Conservation (phyloP, 306 rosid species). For the Ormosia emarginata region DNA sequence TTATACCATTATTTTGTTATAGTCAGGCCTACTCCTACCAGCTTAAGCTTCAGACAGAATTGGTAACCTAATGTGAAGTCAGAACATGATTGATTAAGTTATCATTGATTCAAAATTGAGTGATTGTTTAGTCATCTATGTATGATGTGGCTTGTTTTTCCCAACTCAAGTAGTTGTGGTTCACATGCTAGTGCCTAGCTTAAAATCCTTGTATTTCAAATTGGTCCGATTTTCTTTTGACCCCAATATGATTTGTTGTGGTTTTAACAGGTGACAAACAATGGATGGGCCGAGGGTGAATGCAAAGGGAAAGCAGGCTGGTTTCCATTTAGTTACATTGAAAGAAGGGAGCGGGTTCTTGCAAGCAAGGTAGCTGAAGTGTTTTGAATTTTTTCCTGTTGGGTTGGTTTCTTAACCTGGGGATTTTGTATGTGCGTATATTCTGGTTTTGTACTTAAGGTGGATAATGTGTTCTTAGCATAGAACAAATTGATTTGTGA, state of each 20-base stretch:
- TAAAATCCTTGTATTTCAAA: neutral
- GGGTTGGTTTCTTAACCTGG: constrained; percentile 20
- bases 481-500: constrained; percentile 30
- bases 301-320: constrained; percentile 78
- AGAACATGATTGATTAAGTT: constrained; percentile 5
- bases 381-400: constrained; percentile 34
- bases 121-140: constrained; percentile 6
- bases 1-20: neutral
- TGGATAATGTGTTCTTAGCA: constrained; percentile 7
- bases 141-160: constrained; percentile 8
- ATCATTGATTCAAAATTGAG: neutral
- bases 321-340: constrained; percentile 73
- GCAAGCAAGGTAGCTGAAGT: constrained; percentile 88
- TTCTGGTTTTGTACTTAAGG: constrained; percentile 15
- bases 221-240: constrained; percentile 15
- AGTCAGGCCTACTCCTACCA: neutral
- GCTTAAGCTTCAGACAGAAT: neutral
- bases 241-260: constrained; percentile 1
- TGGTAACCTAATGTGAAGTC: constrained; percentile 10
- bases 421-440: constrained; percentile 33
- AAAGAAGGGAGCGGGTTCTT: constrained; percentile 75
- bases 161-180: constrained; percentile 3
- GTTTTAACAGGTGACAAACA: constrained; percentile 52
- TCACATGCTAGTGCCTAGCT: neutral
- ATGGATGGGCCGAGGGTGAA: constrained; percentile 89